phyloP scores from a whole-genome alignment of 352 stramenopile genomes.

The Phytophthora sp. region DNA sequence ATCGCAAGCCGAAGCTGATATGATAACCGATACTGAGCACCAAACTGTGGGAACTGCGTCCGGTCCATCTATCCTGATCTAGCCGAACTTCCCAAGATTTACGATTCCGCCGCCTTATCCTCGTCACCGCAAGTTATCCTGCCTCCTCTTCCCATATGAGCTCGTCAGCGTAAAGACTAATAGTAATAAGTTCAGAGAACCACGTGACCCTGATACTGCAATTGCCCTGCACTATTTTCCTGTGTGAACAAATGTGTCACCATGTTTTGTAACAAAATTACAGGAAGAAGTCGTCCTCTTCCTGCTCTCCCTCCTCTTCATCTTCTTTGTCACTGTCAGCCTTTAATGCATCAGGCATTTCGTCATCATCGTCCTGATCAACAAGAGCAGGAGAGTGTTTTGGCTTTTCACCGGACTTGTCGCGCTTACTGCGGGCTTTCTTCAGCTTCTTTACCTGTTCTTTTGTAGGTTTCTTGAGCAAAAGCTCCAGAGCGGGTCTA shows the following conservation, averaged over 20 bases:
- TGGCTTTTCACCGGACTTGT: constrained; percentile 48
- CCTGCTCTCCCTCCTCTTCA: constrained; percentile 42
- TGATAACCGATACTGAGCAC: constrained; percentile 56
- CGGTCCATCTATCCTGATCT: constrained; percentile 75
- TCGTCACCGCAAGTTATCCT: constrained; percentile 19
- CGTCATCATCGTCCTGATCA: constrained; percentile 61
- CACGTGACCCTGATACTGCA: constrained; percentile 11
- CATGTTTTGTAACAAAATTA: constrained; percentile 36
- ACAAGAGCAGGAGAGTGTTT: constrained; percentile 46
- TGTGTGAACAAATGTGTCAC: background rate
- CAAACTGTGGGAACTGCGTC: constrained; percentile 51
- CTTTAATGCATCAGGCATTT: constrained; percentile 24
- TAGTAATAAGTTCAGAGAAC: constrained; percentile 32
- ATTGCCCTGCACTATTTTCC: background rate
- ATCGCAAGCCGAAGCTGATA: constrained; percentile 73
- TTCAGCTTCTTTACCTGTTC: constrained; percentile 77
- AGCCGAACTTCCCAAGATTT: constrained; percentile 22
- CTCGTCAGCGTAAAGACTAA: constrained; percentile 37
- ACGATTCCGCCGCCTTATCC: constrained; percentile 6
- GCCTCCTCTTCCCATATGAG: constrained; percentile 13
- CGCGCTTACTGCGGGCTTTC: constrained; percentile 56
- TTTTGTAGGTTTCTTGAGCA: constrained; percentile 72
- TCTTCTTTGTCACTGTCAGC: constrained; percentile 27
- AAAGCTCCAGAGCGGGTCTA: constrained; percentile 47
- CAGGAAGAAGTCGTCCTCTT: constrained; percentile 79